Evolutionary conservation across 179 eudicot species (phyloP).

Genomic region (Nepenthes alata): DNA sequence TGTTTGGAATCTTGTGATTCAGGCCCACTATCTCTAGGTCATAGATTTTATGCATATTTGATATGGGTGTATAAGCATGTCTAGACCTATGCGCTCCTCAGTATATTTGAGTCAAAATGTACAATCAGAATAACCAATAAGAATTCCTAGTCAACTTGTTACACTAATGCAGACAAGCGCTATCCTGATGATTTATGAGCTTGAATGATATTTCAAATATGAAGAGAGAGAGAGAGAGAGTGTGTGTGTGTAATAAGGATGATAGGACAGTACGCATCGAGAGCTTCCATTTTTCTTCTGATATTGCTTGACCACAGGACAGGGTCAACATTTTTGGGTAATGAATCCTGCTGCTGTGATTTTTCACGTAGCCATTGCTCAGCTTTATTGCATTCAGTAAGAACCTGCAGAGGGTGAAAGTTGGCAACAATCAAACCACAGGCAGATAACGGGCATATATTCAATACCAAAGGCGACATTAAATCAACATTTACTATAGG

Average conservation of each 20-base stretch:
- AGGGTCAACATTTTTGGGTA: conserved; percentile 64
- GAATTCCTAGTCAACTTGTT: not conserved
- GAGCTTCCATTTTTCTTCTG: conserved; percentile 28
- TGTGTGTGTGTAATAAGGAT: conserved; percentile 2
- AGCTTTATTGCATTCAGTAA: conserved; percentile 44
- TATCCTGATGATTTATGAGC: too few relatives aligned
- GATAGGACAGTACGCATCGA: conserved; percentile 32
- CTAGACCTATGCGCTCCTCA: too few relatives aligned
- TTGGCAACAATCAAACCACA: too few relatives aligned
- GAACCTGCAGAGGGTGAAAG: conserved; percentile 24
- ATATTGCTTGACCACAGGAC: conserved; percentile 48
- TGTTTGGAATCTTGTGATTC: too few relatives aligned
- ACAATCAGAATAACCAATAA: not conserved
- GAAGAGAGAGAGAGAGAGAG: not conserved
- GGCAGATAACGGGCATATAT: not conserved
- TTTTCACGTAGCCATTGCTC: conserved; percentile 55
- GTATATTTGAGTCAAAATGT: too few relatives aligned
- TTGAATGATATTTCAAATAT: not conserved
- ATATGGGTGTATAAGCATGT: too few relatives aligned
- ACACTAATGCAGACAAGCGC: not conserved
- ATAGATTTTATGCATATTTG: too few relatives aligned
- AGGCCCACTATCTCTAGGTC: too few relatives aligned
- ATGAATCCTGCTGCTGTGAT: conserved; percentile 48
- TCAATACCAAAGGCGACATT: not conserved
- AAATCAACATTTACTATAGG: conserved; percentile 3